These are phyloP conservation scores for Microcyclosporella mali DNA, from an alignment of 2,329 filamentous ascomycete genomes.

Conservation along the genomic window DNA sequence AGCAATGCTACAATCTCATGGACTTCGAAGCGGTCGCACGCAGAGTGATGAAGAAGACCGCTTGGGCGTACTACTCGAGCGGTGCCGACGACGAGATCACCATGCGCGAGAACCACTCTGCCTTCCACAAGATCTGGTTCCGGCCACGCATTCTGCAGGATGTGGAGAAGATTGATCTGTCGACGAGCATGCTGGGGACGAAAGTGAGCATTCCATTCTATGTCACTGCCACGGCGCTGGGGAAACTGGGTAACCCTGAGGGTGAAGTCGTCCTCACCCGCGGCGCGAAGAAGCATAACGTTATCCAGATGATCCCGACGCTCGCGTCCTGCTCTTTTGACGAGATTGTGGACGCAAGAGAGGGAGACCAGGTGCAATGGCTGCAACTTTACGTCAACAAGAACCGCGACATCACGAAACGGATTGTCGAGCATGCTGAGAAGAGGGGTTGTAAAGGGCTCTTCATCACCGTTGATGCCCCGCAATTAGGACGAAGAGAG, in stretches of 20 bases:
- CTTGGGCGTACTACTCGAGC: slow-evolving; percentile 97
- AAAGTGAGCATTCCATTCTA: slow-evolving; percentile 86
- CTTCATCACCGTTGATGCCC: slow-evolving; percentile 97
- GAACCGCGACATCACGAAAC: slow-evolving; percentile 80
- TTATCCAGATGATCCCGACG: slow-evolving; percentile 98
- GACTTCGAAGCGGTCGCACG: slow-evolving; percentile 94
- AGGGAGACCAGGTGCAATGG: slow-evolving; percentile 84
- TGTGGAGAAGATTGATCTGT: slow-evolving; percentile 78
- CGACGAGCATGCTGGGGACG: slow-evolving; percentile 88
- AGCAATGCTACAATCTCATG: slow-evolving; percentile 87
- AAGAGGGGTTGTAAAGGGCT: slow-evolving; percentile 85
- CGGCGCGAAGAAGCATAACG: slow-evolving; percentile 76
- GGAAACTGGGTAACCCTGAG: slow-evolving; percentile 88
- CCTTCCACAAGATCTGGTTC: slow-evolving; percentile 98
- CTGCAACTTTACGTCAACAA: slow-evolving; percentile 86
- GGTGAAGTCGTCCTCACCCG: slow-evolving; percentile 88
- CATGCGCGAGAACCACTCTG: slow-evolving; percentile 68
- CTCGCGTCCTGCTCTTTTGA: slow-evolving; percentile 95
- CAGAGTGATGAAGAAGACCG: slow-evolving; percentile 87
- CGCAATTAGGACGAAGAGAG: slow-evolving; percentile 86
- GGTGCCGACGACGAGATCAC: slow-evolving; percentile 72
- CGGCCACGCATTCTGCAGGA: slow-evolving; percentile 82
- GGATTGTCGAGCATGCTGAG: slow-evolving; percentile 89
- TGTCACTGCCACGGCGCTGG: slow-evolving; percentile 89
- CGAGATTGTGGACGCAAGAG: slow-evolving; percentile 82